Evolutionary conservation across 2,329 filamentous ascomycete genomes (phyloP).

Genomic region (Alternaria triticina): DNA sequence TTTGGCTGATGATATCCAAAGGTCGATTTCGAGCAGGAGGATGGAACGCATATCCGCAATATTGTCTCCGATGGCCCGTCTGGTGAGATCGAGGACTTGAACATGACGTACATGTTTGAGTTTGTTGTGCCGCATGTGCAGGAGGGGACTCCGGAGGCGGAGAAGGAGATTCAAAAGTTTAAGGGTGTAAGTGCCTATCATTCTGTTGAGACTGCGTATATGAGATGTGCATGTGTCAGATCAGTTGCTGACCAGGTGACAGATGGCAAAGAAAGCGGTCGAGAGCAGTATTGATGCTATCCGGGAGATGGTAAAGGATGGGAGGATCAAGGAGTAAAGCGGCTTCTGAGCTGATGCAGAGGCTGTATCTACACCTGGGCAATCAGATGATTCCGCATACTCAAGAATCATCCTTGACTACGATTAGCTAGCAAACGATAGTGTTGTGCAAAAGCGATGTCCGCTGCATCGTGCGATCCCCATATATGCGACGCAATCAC

Average conservation of each 20-base stretch:
- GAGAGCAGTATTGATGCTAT: constrained; percentile 53
- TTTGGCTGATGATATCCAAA: constrained; percentile 16
- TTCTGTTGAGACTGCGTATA: neutral
- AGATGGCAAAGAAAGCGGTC: constrained; percentile 52
- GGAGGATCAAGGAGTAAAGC: constrained; percentile 32
- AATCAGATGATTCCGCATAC: neutral
- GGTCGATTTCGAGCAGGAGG: constrained; percentile 55
- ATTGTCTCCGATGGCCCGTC: constrained; percentile 50
- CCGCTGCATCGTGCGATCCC: neutral
- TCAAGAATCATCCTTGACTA: neutral
- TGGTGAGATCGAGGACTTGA: constrained; percentile 41
- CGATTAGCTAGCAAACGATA: neutral
- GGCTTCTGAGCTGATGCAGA: neutral
- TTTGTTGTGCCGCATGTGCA: constrained; percentile 46
- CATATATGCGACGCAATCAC: neutral
- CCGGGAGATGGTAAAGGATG: constrained; percentile 51
- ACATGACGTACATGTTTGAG: constrained; percentile 58
- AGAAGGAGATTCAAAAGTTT: constrained; percentile 32
- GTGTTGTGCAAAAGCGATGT: neutral
- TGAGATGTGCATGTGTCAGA: neutral
- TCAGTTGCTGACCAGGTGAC: constrained; percentile 9
- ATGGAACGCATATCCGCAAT: constrained; percentile 54
- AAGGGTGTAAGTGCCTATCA: constrained; percentile 25
- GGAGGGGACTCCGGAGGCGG: constrained; percentile 44
- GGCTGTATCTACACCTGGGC: neutral